These are phyloP conservation scores for Penicillium verhagenii DNA, from an alignment of 495 filamentous ascomycete species.

Conservation along the genomic window DNA sequence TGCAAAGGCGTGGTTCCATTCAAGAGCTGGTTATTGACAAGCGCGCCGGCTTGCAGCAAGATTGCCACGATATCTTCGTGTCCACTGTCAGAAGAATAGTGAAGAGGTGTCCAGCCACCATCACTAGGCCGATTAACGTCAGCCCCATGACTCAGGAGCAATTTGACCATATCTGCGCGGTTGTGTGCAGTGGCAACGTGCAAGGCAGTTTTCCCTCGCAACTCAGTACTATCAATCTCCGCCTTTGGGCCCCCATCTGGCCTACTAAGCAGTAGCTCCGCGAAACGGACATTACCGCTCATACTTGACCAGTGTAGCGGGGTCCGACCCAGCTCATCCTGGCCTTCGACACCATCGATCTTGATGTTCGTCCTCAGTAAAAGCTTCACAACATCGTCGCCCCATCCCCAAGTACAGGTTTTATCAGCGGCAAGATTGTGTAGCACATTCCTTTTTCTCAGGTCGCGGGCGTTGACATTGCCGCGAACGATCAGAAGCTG, in stretches of 20 bases:
- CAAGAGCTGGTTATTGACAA: conserved; percentile 53
- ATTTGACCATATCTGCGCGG: conserved; percentile 52
- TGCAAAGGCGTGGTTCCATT: conserved; percentile 64
- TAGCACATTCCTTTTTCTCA: conserved; percentile 41
- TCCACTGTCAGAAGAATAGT: conserved; percentile 61
- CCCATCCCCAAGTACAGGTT: conserved; percentile 46
- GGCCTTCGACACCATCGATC: conserved; percentile 47
- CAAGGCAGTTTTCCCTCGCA: conserved; percentile 58
- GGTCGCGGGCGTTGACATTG: conserved; percentile 46
- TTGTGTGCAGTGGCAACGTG: conserved; percentile 58
- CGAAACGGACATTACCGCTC: conserved; percentile 56
- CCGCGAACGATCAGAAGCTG: conserved; percentile 47
- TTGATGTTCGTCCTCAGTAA: conserved; percentile 42
- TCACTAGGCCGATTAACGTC: conserved; percentile 58
- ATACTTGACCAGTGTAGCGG: conserved; percentile 65
- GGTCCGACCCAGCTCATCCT: conserved; percentile 52
- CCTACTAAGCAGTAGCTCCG: conserved; percentile 52
- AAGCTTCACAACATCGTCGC: conserved; percentile 46
- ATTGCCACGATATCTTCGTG: conserved; percentile 47
- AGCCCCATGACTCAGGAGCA: conserved; percentile 54
- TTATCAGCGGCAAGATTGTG: conserved; percentile 60
- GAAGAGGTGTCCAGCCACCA: conserved; percentile 62
- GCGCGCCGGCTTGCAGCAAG: conserved; percentile 50
- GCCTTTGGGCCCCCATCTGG: conserved; percentile 37
- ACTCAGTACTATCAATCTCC: conserved; percentile 51